A percentile compares a stretch with the other conserved stretches of the same genome.
These are phyloP conservation scores for Termitomyces sp. DNA, from an alignment of 768 basidiomycete genomes.

Conservation along the genomic window DNA sequence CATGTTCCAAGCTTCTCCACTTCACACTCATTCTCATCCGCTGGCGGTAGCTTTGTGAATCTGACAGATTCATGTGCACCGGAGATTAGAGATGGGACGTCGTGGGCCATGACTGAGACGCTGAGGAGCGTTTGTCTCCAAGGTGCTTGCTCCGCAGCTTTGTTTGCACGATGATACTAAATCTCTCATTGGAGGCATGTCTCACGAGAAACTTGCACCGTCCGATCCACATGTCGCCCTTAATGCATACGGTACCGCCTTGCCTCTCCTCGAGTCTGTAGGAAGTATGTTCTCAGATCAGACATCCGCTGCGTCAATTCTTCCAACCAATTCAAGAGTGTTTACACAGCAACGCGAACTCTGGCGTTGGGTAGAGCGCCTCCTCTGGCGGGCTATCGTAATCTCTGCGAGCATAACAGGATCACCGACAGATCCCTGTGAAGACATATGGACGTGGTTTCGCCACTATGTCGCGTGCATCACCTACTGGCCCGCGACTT, in stretches of 20 bases:
- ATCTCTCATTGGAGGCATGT: constrained; percentile 55
- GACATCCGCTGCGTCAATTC: constrained; percentile 27
- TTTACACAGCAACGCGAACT: constrained; percentile 75
- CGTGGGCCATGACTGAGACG: constrained; percentile 69
- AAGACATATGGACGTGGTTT: constrained; percentile 56
- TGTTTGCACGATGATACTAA: not conserved
- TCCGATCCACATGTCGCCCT: constrained; percentile 46
- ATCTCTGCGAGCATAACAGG: constrained; percentile 48
- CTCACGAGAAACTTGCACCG: constrained; percentile 54
- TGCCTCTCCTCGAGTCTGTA: constrained; percentile 45
- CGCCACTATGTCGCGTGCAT: constrained; percentile 56
- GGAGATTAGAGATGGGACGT: constrained; percentile 63
- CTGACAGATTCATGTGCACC: constrained; percentile 33
- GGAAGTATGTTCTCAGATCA: constrained; percentile 14
- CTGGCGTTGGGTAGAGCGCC: constrained; percentile 80
- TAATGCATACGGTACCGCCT: constrained; percentile 46
- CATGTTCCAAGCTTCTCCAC: constrained; percentile 28
- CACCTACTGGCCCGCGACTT: constrained; percentile 71
- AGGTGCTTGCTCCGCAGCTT: constrained; percentile 40
- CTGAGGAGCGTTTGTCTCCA: constrained; percentile 74
- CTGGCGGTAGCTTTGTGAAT: constrained; percentile 45
- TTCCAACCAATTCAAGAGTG: constrained; percentile 26
- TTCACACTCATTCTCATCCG: constrained; percentile 40
- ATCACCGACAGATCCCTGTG: constrained; percentile 25
- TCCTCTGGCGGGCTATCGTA: constrained; percentile 77